Percentiles rank a stretch among this genome's conserved stretches.
Conservation (phyloP, 1,284 basidiomycete species). For the Athelia psychrophila region DNA sequence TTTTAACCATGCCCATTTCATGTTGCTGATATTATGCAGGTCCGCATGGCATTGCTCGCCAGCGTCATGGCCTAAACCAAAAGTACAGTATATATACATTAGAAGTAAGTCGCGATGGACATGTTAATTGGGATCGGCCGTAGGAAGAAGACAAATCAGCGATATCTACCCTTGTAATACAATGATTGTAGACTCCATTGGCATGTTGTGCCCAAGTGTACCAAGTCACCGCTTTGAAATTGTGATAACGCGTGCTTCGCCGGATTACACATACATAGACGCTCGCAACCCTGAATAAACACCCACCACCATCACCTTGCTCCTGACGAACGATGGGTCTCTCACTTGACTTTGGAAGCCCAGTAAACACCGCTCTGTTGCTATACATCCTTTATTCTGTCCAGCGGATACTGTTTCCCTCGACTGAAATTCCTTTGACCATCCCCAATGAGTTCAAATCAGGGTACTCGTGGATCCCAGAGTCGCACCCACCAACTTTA, state of each 20-base stretch:
- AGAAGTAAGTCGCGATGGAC: too few species aligned
- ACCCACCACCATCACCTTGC: neutral
- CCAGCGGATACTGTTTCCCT: conserved; percentile 71
- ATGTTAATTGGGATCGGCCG: too few species aligned
- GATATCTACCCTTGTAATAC: too few species aligned
- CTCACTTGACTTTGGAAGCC: conserved; percentile 54
- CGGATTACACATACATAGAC: too few species aligned
- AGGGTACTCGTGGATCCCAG: conserved; percentile 86
- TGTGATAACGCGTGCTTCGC: too few species aligned
- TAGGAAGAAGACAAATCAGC: too few species aligned
- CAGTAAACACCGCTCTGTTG: conserved; percentile 72
- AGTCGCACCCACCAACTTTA: conserved; percentile 72
- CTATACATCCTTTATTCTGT: conserved; percentile 78
- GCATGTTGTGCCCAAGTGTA: too few species aligned
- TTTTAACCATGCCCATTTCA: neutral
- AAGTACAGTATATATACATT: neutral
- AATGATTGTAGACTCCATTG: too few species aligned
- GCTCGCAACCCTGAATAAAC: too few species aligned
- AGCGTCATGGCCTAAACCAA: conserved; percentile 55
- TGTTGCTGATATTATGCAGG: conserved; percentile 32
- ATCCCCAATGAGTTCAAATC: conserved; percentile 71
- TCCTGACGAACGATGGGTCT: conserved; percentile 19
- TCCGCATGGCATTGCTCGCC: conserved; percentile 76
- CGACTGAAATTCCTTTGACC: conserved; percentile 41
- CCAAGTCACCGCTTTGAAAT: too few species aligned